Base-by-base conservation (phyloP, 1,139 yeast genomes). In the Candida glucosophila region DNA sequence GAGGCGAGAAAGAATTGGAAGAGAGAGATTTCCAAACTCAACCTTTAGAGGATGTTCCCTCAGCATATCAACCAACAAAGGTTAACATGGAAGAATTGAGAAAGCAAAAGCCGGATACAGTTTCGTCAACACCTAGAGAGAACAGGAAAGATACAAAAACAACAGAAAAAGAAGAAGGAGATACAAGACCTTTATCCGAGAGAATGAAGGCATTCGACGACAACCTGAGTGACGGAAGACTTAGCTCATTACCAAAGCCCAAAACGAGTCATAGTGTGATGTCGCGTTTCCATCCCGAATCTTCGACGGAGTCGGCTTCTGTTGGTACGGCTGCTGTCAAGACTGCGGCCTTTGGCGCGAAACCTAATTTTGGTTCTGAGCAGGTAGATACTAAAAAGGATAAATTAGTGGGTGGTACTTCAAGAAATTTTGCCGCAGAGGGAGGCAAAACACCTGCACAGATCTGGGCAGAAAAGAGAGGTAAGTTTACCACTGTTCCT, bases 371-470 rank as follows among this genome's bases (percentile, higher is more conserved):
- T 29, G 53, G 53, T n/a, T 50, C 55, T 14, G 38, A 49, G 13
- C 35, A 53, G 3, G 44, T 55, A 17, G 45, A 47, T 6, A 31
- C 36, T 19, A 46, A 44, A 28, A 55, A 50, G 23, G 69, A 72
- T 22, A 67, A 69, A 31, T 57, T 73, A 6, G 67, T 69, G 21
- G 77, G 81, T 25, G 93, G 88, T 19, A 55, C 71, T 21, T 70
- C 77, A 29, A 72, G 77, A 52, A 70, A 78, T 47, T 80, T 74
- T 49, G 93, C 74, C 33, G 62, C 82, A 26, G 71, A 70, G 37
- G 73, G 69, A 31, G 95, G 95, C 33, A 82, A 83, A 55, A 81
- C 95, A 4, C 96, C 97, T 16, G 95, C 95, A 19, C 96, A 86
- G 54, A 47, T 82, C 19, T 86, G 96, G 96, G 96, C 96, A 12